These are phyloP conservation scores for Lodderomyces parapsilosis DNA, from an alignment of 1,139 yeast genomes.

Conservation along the genomic window DNA sequence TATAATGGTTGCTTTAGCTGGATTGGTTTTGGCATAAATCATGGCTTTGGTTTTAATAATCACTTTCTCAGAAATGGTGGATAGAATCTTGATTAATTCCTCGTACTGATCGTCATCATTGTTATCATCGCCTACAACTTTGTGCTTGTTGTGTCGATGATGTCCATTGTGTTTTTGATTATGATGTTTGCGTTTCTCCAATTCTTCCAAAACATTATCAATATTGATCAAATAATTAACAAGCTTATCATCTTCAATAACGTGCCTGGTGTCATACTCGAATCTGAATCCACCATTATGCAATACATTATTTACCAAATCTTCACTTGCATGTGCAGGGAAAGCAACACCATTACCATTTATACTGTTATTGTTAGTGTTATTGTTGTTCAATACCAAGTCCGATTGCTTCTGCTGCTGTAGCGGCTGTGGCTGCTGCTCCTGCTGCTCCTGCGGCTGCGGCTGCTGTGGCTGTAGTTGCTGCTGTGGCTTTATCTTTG, in stretches of 20 bases:
- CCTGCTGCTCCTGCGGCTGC: not conserved
- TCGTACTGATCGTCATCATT: conserved; percentile 5
- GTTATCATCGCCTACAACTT: no score
- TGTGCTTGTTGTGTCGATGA: no score
- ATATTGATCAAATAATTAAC: conserved; percentile 33
- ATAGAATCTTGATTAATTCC: conserved; percentile 12
- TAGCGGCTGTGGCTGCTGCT: not conserved
- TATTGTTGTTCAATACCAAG: not conserved
- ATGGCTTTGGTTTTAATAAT: conserved; percentile 7
- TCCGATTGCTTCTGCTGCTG: not conserved
- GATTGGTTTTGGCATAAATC: conserved; percentile 6
- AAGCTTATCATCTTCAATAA: conserved; percentile 26
- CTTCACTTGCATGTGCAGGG: conserved; percentile 9
- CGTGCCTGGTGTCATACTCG: conserved; percentile 15
- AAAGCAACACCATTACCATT: not conserved
- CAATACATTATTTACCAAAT: conserved; percentile 18
- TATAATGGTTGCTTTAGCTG: conserved; percentile 7
- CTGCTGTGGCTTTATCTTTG: not conserved
- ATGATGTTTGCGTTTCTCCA: conserved; percentile 5
- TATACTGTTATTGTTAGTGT: not conserved
- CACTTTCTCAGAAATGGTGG: conserved; percentile 11
- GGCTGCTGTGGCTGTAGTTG: not conserved
- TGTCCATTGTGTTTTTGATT: no score
- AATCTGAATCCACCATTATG: conserved; percentile 26
- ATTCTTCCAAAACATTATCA: conserved; percentile 29